Percentiles rank a stretch among this genome's conserved stretches.
Evolutionary conservation across 345 rosid genomes (phyloP).

Genomic region (Alliaria petiolata): DNA sequence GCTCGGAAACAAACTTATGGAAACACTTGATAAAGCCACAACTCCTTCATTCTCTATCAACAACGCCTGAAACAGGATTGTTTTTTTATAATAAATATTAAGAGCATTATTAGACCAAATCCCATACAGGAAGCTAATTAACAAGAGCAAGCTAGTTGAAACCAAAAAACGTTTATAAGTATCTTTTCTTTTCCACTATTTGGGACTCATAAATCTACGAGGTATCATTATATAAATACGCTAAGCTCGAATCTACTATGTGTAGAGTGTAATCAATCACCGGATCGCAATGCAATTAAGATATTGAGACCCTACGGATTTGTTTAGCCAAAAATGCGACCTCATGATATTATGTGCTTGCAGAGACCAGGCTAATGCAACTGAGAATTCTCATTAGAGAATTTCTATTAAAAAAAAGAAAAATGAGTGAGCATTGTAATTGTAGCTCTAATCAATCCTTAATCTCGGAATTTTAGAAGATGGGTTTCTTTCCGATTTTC

Average conservation of each 20-base stretch:
- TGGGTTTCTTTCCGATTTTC: background rate
- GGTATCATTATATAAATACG: no score
- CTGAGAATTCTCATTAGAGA: background rate
- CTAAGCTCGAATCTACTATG: no score
- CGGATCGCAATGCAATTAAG: background rate
- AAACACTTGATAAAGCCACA: constrained; percentile 26
- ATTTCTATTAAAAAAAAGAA: no score
- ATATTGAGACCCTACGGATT: background rate
- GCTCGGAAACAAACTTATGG: constrained; percentile 20
- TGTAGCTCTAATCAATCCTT: no score
- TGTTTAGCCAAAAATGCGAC: background rate
- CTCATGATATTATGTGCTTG: background rate
- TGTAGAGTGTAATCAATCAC: background rate
- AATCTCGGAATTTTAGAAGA: background rate
- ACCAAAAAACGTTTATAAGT: no score
- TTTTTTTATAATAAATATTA: background rate
- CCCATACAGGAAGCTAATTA: background rate
- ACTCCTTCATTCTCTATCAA: constrained; percentile 32
- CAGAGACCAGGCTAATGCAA: background rate
- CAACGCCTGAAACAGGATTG: constrained; percentile 21
- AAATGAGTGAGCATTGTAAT: background rate
- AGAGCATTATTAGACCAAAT: constrained; percentile 10
- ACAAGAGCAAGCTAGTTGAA: no score
- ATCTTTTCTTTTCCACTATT: no score
- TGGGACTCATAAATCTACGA: background rate